Percentiles rank a stretch among this genome's conserved stretches.
Evolutionary conservation across 495 filamentous ascomycete species (phyloP).

Genomic region (Beverwykella pulmonaria): DNA sequence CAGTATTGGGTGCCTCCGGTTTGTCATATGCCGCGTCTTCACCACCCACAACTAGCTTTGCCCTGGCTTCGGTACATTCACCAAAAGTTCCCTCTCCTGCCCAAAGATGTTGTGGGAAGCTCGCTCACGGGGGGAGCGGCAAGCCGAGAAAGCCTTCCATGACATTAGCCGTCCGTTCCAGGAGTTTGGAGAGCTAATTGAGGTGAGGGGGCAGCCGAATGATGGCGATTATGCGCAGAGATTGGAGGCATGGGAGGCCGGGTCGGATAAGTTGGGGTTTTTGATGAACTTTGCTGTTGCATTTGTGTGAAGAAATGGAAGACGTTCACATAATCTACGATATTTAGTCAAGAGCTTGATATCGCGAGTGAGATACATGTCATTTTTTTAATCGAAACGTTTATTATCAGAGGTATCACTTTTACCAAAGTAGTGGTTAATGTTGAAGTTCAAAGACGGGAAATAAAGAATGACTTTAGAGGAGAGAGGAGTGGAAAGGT

Average conservation of each 20-base stretch:
- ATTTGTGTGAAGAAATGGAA: background rate
- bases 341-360: too few relatives aligned
- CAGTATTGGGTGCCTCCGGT: background rate
- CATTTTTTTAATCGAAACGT: too few relatives aligned
- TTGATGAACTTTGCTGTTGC: constrained; percentile 10
- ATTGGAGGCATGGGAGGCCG: constrained; percentile 6
- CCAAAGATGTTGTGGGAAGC: constrained; percentile 9
- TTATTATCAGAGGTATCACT: too few relatives aligned
- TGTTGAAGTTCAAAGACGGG: too few relatives aligned
- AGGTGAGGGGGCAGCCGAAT: background rate
- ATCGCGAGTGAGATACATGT: too few relatives aligned
- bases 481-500: too few relatives aligned
- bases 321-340: too few relatives aligned
- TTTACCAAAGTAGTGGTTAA: too few relatives aligned
- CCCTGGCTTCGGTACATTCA: background rate
- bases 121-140: background rate
- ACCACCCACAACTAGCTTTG: background rate
- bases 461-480: too few relatives aligned
- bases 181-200: constrained; percentile 1
- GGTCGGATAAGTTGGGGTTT: constrained; percentile 9
- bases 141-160: background rate
- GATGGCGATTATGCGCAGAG: background rate
- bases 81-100: background rate
- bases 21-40: background rate
- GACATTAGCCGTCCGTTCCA: background rate